Conservation (phyloP, 2,329 filamentous ascomycete species). For the Seiridium unicorne region DNA sequence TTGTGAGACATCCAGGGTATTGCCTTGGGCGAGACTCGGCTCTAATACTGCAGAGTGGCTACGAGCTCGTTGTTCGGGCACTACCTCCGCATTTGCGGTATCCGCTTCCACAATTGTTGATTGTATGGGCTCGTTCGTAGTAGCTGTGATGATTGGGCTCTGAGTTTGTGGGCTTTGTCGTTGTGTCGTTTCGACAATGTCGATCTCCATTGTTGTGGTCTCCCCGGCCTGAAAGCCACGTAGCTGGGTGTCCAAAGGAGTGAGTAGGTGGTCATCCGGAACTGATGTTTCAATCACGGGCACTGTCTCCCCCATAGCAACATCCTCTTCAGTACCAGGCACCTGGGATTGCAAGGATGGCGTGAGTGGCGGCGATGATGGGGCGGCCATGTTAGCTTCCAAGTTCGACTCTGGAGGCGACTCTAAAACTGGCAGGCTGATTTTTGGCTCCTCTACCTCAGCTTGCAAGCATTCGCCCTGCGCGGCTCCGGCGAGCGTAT, state of each 20-base stretch:
- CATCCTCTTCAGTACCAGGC: slow-evolving; percentile 6
- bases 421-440: too few species aligned
- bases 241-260: slow-evolving; percentile 4
- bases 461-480: too few species aligned
- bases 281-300: background rate
- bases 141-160: background rate
- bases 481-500: background rate
- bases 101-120: background rate
- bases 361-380: slow-evolving; percentile 22
- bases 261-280: slow-evolving; percentile 2
- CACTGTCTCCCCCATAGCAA: slow-evolving; percentile 9
- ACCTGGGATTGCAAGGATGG: slow-evolving; percentile 17
- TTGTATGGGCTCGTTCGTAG: background rate
- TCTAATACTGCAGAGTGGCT: background rate
- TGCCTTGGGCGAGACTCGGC: background rate
- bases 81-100: background rate
- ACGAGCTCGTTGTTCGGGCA: background rate
- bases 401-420: too few species aligned
- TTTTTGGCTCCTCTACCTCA: too few species aligned
- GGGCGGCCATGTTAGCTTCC: background rate
- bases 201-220: background rate
- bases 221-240: background rate
- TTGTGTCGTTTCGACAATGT: background rate
- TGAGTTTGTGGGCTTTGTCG: background rate
- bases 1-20: background rate